Conservation (phyloP, 1,284 basidiomycete species). For the Microbotryum lychnidis-dioicae region DNA sequence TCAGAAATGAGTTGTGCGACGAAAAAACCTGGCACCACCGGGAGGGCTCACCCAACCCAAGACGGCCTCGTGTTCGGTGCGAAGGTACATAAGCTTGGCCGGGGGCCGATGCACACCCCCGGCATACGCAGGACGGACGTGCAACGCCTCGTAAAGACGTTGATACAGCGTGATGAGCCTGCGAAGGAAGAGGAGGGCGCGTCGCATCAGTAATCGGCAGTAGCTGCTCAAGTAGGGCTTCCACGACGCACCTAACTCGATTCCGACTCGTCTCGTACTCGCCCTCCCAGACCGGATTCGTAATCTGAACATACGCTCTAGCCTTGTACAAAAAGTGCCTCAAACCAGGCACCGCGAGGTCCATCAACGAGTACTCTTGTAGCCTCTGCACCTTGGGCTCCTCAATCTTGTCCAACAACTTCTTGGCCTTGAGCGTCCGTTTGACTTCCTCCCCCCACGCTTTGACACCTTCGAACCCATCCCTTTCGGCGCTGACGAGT, state of each 20-base stretch:
- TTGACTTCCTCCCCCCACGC: constrained; percentile 59
- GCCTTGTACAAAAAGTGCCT: constrained; percentile 94
- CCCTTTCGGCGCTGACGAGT: constrained; percentile 44
- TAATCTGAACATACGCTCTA: constrained; percentile 76
- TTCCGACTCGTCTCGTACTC: constrained; percentile 61
- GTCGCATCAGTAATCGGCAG: constrained; percentile 4
- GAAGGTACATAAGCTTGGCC: constrained; percentile 72
- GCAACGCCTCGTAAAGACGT: constrained; percentile 69
- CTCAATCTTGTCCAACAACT: constrained; percentile 50
- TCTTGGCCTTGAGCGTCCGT: constrained; percentile 1
- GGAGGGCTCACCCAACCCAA: constrained; percentile 72
- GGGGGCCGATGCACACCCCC: constrained; percentile 55
- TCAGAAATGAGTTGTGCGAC: background rate
- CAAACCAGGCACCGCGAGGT: constrained; percentile 74
- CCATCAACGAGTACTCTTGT: constrained; percentile 44
- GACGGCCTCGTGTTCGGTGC: constrained; percentile 74
- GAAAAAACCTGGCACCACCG: background rate
- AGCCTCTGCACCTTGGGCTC: constrained; percentile 46
- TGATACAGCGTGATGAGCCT: constrained; percentile 79
- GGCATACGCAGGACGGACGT: constrained; percentile 50
- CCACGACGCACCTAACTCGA: constrained; percentile 33
- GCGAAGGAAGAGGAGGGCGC: constrained; percentile 4
- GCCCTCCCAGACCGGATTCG: constrained; percentile 69
- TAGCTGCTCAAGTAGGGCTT: background rate
- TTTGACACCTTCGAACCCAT: constrained; percentile 47